phyloP scores from a whole-genome alignment of 2,329 filamentous ascomycete species.

The Bipolaris cookei region DNA sequence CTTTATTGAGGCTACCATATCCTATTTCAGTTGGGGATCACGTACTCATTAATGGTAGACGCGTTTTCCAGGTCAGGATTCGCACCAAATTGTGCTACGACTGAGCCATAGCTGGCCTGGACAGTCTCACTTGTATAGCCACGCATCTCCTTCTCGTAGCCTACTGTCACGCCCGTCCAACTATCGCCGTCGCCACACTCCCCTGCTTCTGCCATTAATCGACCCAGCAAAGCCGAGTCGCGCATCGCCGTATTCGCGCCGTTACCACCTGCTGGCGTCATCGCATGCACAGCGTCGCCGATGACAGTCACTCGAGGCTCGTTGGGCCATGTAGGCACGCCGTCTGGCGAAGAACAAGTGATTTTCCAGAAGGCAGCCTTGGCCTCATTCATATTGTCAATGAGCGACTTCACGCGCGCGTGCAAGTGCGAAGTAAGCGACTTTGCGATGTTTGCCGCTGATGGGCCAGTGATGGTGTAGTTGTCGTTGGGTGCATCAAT shows the following conservation, averaged over 20 bases:
- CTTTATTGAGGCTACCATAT: neutral
- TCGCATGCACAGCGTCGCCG: conserved; percentile 55
- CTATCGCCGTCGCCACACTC: conserved; percentile 27
- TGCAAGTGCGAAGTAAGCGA: conserved; percentile 62
- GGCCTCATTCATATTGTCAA: conserved; percentile 63
- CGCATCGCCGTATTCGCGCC: conserved; percentile 56
- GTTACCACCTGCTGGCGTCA: conserved; percentile 56
- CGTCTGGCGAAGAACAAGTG: conserved; percentile 65
- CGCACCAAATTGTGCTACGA: conserved; percentile 21
- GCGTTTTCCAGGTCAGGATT: conserved; percentile 28
- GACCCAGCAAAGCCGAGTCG: conserved; percentile 53
- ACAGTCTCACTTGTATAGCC: conserved; percentile 53
- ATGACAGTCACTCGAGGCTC: conserved; percentile 58
- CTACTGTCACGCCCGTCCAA: conserved; percentile 45
- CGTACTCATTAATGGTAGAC: conserved; percentile 26
- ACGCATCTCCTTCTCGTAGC: conserved; percentile 49
- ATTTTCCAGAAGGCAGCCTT: conserved; percentile 72
- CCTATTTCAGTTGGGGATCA: conserved; percentile 22
- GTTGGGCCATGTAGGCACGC: conserved; percentile 66
- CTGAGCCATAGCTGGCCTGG: conserved; percentile 57
- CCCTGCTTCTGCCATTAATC: conserved; percentile 40
- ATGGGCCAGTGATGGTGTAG: conserved; percentile 62
- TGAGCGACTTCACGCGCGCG: conserved; percentile 61
- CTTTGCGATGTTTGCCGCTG: conserved; percentile 65
- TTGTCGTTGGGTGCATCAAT: conserved; percentile 66